Base-by-base conservation (phyloP, 306 rosid species). In the Cucumis cinereus region DNA sequence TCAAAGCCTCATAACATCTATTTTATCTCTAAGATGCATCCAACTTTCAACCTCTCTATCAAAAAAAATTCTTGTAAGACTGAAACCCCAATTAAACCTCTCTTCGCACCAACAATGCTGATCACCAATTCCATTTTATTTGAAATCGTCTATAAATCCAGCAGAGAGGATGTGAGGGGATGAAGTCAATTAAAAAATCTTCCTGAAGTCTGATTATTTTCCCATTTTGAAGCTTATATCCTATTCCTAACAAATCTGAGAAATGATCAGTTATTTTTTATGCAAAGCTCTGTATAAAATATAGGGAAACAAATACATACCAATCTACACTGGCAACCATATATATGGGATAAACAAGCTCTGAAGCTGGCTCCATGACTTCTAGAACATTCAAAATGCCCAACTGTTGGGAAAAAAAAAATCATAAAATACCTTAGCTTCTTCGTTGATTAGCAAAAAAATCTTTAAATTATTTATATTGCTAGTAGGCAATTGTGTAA, bases 341-440 rank as follows among this genome's bases (percentile, higher is more conserved):
- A 78, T 91, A 91, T 49, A 93, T 67, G 57, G 96, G 96, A 91
- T 87, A 93, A 79, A 88, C 94, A 81, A 91, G 91, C 84, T 91
- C 98, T 22, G 96, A 83, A 78, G 82, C 80, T 72, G 89, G 88
- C 81, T 90, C 98, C 94, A 93, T 83, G 17, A 84, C 88, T 84
- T 91, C 90, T 77, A 90, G 66, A 82, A 91, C 88, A 80, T 93
- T 91, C 87, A 93, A 83, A 88, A 93, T 87, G 78, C 97, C 98
- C 91, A 93, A 83, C 98, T 93, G 96, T 86, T 83, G 77, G 19
- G 54, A 49, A 59, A 81, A 49, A 59, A 81, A 77, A 84, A 45
- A 36, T 38, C 84, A 77, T 22, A 20, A 6, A 33, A 59, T 58
- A 24, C 33, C 52, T 73, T 17, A 73, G 12, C 30, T 67, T 49